Evolutionary conservation across 2,329 filamentous ascomycete species (phyloP), one percentile per base, ranked within the genome.

Genomic region (Pyricularia sp.): DNA sequence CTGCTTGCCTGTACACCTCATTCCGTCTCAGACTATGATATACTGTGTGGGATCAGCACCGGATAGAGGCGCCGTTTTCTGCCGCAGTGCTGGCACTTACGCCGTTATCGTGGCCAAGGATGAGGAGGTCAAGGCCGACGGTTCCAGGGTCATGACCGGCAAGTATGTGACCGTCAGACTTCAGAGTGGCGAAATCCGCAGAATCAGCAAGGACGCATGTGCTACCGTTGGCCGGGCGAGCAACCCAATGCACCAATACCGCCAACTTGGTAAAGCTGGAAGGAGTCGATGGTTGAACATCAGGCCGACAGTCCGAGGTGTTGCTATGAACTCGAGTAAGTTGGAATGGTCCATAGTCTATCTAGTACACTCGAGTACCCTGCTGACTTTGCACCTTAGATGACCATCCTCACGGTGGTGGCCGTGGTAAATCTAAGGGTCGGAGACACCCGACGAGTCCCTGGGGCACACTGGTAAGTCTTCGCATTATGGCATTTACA

Each of bases 361-460:
- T 50, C 6, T 50, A 20, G 2, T 4, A 50, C 17, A 7, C 42
- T n/a, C 42, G 17, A 50, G 42, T 50, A n/a, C 9, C 6, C 25
- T 25, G n/a, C 58, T 61, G 23, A 61, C 58, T 25, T 61, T 61
- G 7, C 58, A 12, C 72, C 71, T 64, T 75, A 88, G 92, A 89
- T 75, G 95, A 99, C 77, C 95, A 99, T 85, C 95, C 95, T 76
- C 95, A 99, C 80, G 95, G 95, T 87, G 95, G 95, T 91, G 95
- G 95, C 81, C 89, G 96, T 85, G 95, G 95, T 83, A 99, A 99
- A 83, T 97, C 93, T 69, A 99, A 99, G 92, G 93, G 95, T 88
- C 97, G 97, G 78, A 89, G 94, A 71, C 86, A 97, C 77, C 95
- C 96, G 42, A 93, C 95, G 75, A 97, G 93, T 81, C 95, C 95